Conservation (phyloP, 2,329 filamentous ascomycete genomes). For the Metarhizium robertsii region DNA sequence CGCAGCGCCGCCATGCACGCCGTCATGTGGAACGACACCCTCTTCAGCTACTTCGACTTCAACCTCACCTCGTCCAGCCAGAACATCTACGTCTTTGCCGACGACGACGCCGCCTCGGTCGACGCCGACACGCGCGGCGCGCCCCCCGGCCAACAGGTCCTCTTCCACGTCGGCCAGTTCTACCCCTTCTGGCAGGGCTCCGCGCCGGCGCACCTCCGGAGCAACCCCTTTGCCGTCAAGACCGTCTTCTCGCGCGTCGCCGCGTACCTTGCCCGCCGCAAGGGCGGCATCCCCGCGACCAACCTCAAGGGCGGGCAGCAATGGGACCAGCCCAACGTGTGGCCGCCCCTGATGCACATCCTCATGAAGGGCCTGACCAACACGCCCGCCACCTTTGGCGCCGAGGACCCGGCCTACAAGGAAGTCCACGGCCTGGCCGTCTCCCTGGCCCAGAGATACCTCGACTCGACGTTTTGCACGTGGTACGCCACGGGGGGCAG, state of each 20-base stretch:
- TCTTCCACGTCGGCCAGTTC: conserved; percentile 51
- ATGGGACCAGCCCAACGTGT: conserved; percentile 63
- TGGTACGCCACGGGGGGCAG: conserved; percentile 59
- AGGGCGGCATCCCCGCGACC: conserved; percentile 52
- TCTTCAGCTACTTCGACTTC: conserved; percentile 59
- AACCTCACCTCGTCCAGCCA: conserved; percentile 51
- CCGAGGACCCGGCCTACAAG: conserved; percentile 42
- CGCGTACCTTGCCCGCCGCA: conserved; percentile 38
- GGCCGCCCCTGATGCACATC: conserved; percentile 58
- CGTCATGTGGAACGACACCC: conserved; percentile 55
- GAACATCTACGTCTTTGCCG: conserved; percentile 42
- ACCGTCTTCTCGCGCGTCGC: conserved; percentile 44
- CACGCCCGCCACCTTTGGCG: conserved; percentile 46
- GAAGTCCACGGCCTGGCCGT: conserved; percentile 47
- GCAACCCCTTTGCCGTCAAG: conserved; percentile 49
- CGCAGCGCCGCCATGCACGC: conserved; percentile 54
- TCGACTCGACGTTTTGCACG: conserved; percentile 60
- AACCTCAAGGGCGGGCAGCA: conserved; percentile 54
- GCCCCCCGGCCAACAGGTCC: conserved; percentile 44
- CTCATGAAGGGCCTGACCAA: conserved; percentile 53
- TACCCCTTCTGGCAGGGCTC: conserved; percentile 64
- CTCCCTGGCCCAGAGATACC: conserved; percentile 52
- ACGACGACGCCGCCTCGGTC: conserved; percentile 26
- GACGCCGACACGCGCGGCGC: conserved; percentile 27
- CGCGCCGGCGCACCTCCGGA: conserved; percentile 45